phyloP scores from a whole-genome alignment of 352 stramenopile species.

The Thalassiosira hispida region DNA sequence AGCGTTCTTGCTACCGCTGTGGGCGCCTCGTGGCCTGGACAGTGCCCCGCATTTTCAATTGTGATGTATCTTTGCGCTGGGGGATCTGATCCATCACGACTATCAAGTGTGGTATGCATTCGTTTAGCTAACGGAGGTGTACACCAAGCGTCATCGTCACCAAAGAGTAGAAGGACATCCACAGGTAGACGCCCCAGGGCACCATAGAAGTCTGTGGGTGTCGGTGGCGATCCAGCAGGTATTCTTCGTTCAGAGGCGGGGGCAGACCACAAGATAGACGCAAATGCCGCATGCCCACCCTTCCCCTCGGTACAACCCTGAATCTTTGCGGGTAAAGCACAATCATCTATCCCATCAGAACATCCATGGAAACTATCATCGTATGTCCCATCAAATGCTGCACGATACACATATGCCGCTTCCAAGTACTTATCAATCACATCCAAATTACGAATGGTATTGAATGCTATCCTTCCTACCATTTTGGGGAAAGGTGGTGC shows the following conservation, averaged over 20 bases:
- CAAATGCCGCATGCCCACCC: conserved; percentile 78
- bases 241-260: conserved; percentile 35
- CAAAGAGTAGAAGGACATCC: conserved; percentile 76
- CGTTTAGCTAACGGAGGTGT: conserved; percentile 74
- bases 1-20: conserved; percentile 58
- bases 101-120: conserved; percentile 60
- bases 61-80: conserved; percentile 63
- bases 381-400: conserved; percentile 58
- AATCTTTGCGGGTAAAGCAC: conserved; percentile 54
- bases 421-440: conserved; percentile 75
- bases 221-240: neutral
- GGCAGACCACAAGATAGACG: conserved; percentile 74
- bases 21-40: conserved; percentile 78
- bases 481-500: conserved; percentile 58
- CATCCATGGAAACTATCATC: conserved; percentile 16
- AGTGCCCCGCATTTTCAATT: conserved; percentile 74
- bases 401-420: conserved; percentile 48
- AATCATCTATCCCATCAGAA: neutral
- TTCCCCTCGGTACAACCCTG: conserved; percentile 66
- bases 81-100: neutral
- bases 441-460: conserved; percentile 64
- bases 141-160: conserved; percentile 79
- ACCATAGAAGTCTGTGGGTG: conserved; percentile 44
- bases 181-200: conserved; percentile 46
- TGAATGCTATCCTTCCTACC: conserved; percentile 69